Percentiles rank a stretch among this genome's conserved stretches.
phyloP scores from a whole-genome alignment of 140 eudicot species.

The Oenanthe javanica region DNA sequence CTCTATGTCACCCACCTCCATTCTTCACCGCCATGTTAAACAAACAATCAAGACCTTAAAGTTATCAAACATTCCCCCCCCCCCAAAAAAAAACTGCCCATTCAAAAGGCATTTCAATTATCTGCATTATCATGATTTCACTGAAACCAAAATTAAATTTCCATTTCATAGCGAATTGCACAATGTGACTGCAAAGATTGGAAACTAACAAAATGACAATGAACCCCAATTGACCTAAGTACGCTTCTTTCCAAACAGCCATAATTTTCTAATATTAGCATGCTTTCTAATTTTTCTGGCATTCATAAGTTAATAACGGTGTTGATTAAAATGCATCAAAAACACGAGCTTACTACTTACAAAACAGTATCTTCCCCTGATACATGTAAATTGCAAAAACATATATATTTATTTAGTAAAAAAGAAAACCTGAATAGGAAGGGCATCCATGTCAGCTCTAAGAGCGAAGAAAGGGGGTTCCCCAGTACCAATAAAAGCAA shows the following conservation, averaged over 20 bases:
- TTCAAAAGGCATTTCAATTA: not conserved
- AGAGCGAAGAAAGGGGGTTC: constrained; percentile 24
- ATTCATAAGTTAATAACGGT: not conserved
- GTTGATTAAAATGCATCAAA: not conserved
- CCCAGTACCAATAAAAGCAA: constrained; percentile 26
- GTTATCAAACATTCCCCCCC: not conserved
- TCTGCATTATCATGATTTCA: not conserved
- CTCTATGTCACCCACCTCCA: too few species aligned
- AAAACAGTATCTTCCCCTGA: not conserved
- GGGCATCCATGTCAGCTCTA: constrained; percentile 35
- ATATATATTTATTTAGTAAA: not conserved
- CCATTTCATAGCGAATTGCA: not conserved
- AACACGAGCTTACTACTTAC: not conserved
- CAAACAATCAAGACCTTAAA: not conserved
- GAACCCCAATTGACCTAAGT: not conserved
- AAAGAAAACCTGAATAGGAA: constrained; percentile 27
- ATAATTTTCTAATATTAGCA: not conserved
- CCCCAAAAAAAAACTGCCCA: not conserved
- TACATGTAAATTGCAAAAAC: not conserved
- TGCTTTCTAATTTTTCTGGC: not conserved
- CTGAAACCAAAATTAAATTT: not conserved
- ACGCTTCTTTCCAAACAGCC: not conserved
- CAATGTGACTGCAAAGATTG: not conserved
- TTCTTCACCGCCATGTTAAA: not conserved
- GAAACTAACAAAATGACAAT: not conserved